Evolutionary conservation across 352 stramenopile genomes (phyloP), one percentile per base, ranked within the genome.

Genomic region (Globisporangium emineosum): DNA sequence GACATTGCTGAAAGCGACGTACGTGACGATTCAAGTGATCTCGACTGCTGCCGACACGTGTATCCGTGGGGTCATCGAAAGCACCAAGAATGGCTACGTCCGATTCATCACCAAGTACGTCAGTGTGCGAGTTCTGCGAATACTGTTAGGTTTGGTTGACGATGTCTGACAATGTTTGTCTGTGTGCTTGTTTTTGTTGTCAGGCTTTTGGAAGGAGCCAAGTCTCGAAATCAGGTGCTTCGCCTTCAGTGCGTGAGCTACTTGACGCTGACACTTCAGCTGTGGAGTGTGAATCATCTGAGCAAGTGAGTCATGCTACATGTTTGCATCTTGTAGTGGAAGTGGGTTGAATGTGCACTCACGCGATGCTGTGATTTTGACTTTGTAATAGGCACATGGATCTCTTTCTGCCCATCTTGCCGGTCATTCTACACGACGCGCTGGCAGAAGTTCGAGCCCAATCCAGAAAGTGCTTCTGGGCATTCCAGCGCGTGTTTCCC

Each of bases 11-110:
- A 95, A 95, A 62, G 79, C 81, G 15, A 93, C 85, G n/a, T 92
- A 88, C 54, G 83, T 95, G n/a, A 95, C 85, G 27, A 95, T 95
- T 21, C 80, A 90, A 62, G 79, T 95, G 30, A 88, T 95, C 32
- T 93, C 87, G 23, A 92, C 83, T 6, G 64, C 87, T 43, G 86
- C 87, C 4, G 80, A 94, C 56, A 70, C 78, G 17, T 91, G 75
- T 2, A 86, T 95, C 57, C 81, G 80, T 56, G 78, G 69, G 2
- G 83, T 95, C n/a, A 84, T 95, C 33, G 70, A 87, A 52, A 91
- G 83, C 67, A 92, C 84, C 0, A 82, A 71, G 51, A 88, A 78
- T 51, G 87, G 87, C 13, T 95, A 91, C 67, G 67, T 68, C 35
- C 79, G 83, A 19, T 68, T 92, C 29, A 86, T 93, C 55, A 72